Evolutionary conservation across 192 early-diverging fungal species (phyloP).

Genomic region (Dissophora ornata): DNA sequence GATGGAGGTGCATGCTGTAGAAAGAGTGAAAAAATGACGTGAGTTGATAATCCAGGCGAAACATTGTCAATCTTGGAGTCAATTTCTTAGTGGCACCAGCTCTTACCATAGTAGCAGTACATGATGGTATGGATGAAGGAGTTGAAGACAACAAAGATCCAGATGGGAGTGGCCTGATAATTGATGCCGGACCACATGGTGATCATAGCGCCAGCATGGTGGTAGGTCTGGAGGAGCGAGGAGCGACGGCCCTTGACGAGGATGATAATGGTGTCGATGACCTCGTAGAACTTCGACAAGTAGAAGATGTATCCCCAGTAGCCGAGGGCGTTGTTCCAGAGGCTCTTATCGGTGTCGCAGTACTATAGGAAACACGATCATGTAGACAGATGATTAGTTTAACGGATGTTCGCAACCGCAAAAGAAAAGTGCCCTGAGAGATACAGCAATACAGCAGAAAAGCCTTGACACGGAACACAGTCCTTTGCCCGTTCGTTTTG

Average conservation of each 20-base stretch:
- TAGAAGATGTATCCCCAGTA: slow-evolving; percentile 91
- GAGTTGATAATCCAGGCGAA: too few relatives aligned
- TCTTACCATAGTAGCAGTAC: slow-evolving; percentile 82
- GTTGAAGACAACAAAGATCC: slow-evolving; percentile 87
- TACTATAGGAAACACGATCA: slow-evolving; percentile 55
- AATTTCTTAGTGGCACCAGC: too few relatives aligned
- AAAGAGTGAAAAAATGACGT: too few relatives aligned
- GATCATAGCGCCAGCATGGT: slow-evolving; percentile 87
- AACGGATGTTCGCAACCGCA: slow-evolving; percentile 1
- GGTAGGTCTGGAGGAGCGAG: slow-evolving; percentile 86
- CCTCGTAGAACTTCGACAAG: slow-evolving; percentile 84
- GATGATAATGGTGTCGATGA: slow-evolving; percentile 90
- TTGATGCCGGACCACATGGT: slow-evolving; percentile 82
- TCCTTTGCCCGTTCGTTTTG: not conserved
- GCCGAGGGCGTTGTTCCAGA: slow-evolving; percentile 79
- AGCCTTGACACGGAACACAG: too few relatives aligned
- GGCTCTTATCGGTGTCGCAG: slow-evolving; percentile 70
- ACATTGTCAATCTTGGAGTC: too few relatives aligned
- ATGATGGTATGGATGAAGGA: slow-evolving; percentile 90
- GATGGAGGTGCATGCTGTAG: slow-evolving; percentile 71
- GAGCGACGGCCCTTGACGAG: slow-evolving; percentile 81
- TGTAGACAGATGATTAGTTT: not conserved
- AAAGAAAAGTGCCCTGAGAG: not conserved
- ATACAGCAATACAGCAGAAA: too few relatives aligned
- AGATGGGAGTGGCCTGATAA: slow-evolving; percentile 77